Evolutionary conservation across 768 basidiomycete genomes (phyloP), one percentile per base, ranked within the genome.

Genomic region (Hysterangium stoloniferum): DNA sequence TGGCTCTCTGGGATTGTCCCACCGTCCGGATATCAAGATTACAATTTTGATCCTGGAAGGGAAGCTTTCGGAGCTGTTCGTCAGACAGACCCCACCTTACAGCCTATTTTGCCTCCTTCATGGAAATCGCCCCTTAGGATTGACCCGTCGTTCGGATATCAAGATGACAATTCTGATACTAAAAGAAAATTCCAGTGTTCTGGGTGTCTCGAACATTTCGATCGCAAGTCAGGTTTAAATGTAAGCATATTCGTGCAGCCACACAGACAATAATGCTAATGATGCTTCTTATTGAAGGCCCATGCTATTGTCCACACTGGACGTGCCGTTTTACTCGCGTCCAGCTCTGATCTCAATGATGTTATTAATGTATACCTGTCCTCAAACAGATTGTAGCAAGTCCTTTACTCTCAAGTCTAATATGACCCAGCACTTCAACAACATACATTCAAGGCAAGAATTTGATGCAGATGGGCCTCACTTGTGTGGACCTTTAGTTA

Each of bases 391-490:
- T 27, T 51, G 49, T 33, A 28, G 43, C 38, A 51, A 25, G 17
- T 3, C 40, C 29, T 51, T 51, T 25, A 51, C 6, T 41, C 38
- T 51, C 36, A 15, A 24, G 20, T 51, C 49, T 3, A 51, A 51
- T 40, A 40, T 40, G 29, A 51, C 5, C 13, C 37, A 40, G 17
- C 49, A 51, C 33, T n/a, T 28, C 19, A 37, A 31, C n/a, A 42
- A 29, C 4, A 19, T 28, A 29, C 49, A 51, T 37, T 28, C 22
- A 2, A n/a, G 24, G 12, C 22, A 13, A 20, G 8, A 20, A 41
- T 11, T 20, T 20, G 49, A 51, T 31, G 13, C 20, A 4, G 49
- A 43, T 24, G 31, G 28, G 5, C 48, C 36, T 40, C 40, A 42
- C n/a, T 17, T 40, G 9, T 11, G 38, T 2, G 19, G 13, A 17